These are phyloP conservation scores for Pleoardoris graminearum DNA, from an alignment of 2,329 filamentous ascomycete genomes.

Conservation along the genomic window DNA sequence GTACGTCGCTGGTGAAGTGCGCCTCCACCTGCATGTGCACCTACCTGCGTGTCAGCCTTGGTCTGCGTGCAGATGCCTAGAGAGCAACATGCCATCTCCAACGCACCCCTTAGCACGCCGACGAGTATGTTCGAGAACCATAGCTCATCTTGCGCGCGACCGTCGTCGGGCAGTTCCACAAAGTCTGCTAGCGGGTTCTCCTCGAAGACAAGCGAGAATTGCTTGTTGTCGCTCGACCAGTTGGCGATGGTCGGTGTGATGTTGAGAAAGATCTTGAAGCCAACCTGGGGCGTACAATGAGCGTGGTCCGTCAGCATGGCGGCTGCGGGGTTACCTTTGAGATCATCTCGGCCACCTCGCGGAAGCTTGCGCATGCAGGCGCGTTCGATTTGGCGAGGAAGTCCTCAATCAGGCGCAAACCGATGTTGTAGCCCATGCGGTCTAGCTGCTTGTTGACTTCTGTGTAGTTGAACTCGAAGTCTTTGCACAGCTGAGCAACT, in stretches of 20 bases:
- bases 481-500: conserved; percentile 92
- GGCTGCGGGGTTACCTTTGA: conserved; percentile 65
- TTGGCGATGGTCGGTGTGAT: conserved; percentile 91
- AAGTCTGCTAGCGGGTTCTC: conserved; percentile 97
- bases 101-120: conserved; percentile 82
- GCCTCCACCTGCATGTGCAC: conserved; percentile 98
- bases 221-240: conserved; percentile 94
- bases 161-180: conserved; percentile 95
- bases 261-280: conserved; percentile 99
- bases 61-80: too few relatives aligned
- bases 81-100: conserved; percentile 80
- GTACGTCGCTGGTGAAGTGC: conserved; percentile 90
- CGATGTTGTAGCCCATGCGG: conserved; percentile 99
- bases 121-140: conserved; percentile 99
- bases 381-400: conserved; percentile 95
- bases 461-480: conserved; percentile 90
- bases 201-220: conserved; percentile 94
- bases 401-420: conserved; percentile 92
- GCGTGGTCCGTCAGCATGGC: neutral
- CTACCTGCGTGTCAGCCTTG: conserved; percentile 43
- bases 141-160: conserved; percentile 89
- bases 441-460: conserved; percentile 98
- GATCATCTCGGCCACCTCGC: conserved; percentile 96
- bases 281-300: conserved; percentile 63
- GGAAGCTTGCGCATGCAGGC: conserved; percentile 86